A percentile compares a stretch with the other conserved stretches of the same genome.
These are phyloP conservation scores for Phlyctochytrium planicorne DNA, from an alignment of 192 early-diverging fungal species.

Conservation along the genomic window DNA sequence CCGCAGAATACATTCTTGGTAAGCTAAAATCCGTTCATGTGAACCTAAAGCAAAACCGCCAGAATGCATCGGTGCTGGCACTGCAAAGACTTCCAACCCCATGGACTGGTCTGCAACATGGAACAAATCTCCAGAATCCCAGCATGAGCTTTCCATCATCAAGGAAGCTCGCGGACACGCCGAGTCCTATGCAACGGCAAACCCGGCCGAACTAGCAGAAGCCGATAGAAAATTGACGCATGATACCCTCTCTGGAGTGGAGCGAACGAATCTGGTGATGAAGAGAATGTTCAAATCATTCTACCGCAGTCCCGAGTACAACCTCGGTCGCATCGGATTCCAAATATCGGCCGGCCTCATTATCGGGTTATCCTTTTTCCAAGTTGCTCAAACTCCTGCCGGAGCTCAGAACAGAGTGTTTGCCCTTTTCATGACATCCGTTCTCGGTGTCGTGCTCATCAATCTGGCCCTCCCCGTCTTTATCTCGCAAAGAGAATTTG, in stretches of 20 bases:
- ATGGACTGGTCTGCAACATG: constrained; percentile 76
- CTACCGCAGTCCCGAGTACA: constrained; percentile 76
- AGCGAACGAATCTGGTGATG: no score
- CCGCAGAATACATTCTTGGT: constrained; percentile 79
- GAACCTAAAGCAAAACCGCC: not conserved
- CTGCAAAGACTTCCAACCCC: constrained; percentile 26
- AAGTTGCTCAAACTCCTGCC: constrained; percentile 48
- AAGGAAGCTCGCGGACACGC: constrained; percentile 43
- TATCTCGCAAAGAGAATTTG: constrained; percentile 64
- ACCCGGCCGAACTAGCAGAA: not conserved
- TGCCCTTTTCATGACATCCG: constrained; percentile 68
- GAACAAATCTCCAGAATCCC: constrained; percentile 55
- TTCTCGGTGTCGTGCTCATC: constrained; percentile 67
- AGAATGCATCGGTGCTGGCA: constrained; percentile 73
- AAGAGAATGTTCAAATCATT: constrained; percentile 64
- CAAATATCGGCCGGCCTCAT: constrained; percentile 58
- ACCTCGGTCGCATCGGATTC: constrained; percentile 67
- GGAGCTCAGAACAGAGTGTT: constrained; percentile 70
- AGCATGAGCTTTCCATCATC: constrained; percentile 48
- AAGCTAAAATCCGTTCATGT: not conserved
- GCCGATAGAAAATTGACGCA: not conserved
- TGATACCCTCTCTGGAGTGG: no score
- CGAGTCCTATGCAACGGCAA: constrained; percentile 29
- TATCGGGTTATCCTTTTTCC: constrained; percentile 75
- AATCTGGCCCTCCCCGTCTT: constrained; percentile 69